A percentile compares a stretch with the other conserved stretches of the same genome.
Evolutionary conservation across 2,329 filamentous ascomycete genomes (phyloP).

Genomic region (Xylariaceae sp.): DNA sequence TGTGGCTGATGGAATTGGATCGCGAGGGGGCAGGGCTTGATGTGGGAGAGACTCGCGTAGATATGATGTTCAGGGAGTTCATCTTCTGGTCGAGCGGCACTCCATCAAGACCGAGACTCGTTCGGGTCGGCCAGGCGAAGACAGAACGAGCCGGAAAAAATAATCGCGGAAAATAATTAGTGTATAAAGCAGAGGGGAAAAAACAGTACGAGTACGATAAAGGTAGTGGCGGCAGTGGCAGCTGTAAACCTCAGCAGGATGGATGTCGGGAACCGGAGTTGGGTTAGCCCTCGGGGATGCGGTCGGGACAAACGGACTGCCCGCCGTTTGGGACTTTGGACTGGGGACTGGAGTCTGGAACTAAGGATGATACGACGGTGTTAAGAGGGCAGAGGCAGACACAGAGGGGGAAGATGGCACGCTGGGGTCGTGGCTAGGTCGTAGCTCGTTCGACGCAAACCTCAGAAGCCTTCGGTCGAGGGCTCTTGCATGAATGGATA

Average conservation of each 20-base stretch:
- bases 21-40: constrained; percentile 52
- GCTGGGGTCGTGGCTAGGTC: not conserved
- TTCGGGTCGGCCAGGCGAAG: constrained; percentile 19
- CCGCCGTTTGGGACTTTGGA: not conserved
- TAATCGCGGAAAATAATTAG: not conserved
- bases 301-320: not conserved
- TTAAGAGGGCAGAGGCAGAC: not conserved
- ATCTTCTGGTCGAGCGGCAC: constrained; percentile 58
- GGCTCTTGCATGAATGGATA: not conserved
- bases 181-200: constrained; percentile 2
- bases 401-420: not conserved
- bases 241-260: not conserved
- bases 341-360: not conserved
- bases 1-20: constrained; percentile 55
- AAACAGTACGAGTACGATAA: not conserved
- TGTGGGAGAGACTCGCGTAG: constrained; percentile 67
- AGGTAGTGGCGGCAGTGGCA: no score
- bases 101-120: constrained; percentile 51
- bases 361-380: not conserved
- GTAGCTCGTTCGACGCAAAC: not conserved
- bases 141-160: constrained; percentile 13
- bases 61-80: constrained; percentile 96
- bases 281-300: not conserved
- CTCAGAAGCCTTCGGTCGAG: not conserved
- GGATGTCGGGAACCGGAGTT: not conserved